Evolutionary conservation across 1,284 basidiomycete genomes (phyloP).

Genomic region (Vanrija sp.): DNA sequence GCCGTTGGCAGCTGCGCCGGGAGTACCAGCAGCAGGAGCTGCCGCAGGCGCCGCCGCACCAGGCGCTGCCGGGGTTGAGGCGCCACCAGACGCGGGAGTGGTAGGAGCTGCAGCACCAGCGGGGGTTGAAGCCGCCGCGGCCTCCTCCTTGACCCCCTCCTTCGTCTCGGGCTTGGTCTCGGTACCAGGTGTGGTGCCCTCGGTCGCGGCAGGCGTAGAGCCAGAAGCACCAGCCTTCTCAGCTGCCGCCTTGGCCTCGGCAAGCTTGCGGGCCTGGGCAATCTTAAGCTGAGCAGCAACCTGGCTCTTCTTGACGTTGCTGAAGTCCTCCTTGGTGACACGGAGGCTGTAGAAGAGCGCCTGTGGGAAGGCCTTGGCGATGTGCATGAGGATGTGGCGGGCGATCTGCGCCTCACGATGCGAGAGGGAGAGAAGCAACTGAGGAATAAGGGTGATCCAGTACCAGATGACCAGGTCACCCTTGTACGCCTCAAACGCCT

Average conservation of each 20-base stretch:
- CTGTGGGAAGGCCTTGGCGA: conserved; percentile 94
- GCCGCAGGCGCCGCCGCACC: conserved; percentile 15
- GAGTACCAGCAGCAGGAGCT: conserved; percentile 38
- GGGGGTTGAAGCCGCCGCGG: conserved; percentile 13
- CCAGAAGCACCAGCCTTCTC: conserved; percentile 24
- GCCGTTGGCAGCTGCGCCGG: conserved; percentile 22
- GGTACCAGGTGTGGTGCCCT: conserved; percentile 12
- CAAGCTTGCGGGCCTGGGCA: conserved; percentile 23
- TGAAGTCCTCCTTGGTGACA: conserved; percentile 85
- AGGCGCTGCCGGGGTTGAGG: conserved; percentile 13
- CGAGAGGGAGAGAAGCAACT: conserved; percentile 85
- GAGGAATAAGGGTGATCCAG: conserved; percentile 97
- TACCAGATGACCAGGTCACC: conserved; percentile 98
- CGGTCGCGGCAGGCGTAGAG: conserved; percentile 47
- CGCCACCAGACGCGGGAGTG: conserved; percentile 11
- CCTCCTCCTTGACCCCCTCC: conserved; percentile 27
- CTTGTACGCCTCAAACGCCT: conserved; percentile 93
- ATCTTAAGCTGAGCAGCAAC: conserved; percentile 14
- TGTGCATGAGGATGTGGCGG: conserved; percentile 78
- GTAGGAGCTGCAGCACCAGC: conserved; percentile 16
- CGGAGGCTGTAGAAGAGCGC: conserved; percentile 94
- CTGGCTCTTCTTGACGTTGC: conserved; percentile 46
- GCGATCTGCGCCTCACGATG: conserved; percentile 92
- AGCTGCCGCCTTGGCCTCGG: conserved; percentile 46
- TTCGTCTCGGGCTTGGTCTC: conserved; percentile 17